Evolutionary conservation across 1,284 basidiomycete genomes (phyloP).

Genomic region (Rhodotorula sp.): DNA sequence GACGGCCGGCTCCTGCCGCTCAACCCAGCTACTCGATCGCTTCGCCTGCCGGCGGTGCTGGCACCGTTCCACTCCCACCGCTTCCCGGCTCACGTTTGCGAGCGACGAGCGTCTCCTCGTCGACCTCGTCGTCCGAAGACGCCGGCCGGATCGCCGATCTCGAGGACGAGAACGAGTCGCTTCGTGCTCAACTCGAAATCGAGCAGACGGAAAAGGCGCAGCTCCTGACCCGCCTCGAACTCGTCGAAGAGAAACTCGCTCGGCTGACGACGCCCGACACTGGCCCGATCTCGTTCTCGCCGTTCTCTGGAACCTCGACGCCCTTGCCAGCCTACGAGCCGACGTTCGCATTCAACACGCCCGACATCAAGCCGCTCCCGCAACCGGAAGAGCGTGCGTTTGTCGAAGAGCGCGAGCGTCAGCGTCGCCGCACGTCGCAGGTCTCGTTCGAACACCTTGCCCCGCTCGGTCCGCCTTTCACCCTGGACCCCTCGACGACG

Average conservation of each 20-base stretch:
- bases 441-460: background rate
- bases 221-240: slow-evolving; percentile 26
- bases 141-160: slow-evolving; percentile 19
- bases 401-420: slow-evolving; percentile 15
- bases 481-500: background rate
- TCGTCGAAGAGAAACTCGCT: slow-evolving; percentile 17
- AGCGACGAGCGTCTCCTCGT: background rate
- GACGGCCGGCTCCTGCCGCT: background rate
- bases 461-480: background rate
- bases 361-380: slow-evolving; percentile 22
- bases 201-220: slow-evolving; percentile 24
- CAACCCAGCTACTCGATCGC: background rate
- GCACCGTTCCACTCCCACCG: background rate
- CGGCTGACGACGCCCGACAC: slow-evolving; percentile 6
- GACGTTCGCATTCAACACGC: slow-evolving; percentile 33
- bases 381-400: slow-evolving; percentile 31
- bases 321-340: slow-evolving; percentile 22
- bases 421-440: background rate
- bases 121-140: slow-evolving; percentile 6
- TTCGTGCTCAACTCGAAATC: slow-evolving; percentile 33
- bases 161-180: slow-evolving; percentile 35
- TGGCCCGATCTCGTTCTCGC: slow-evolving; percentile 2
- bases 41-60: background rate
- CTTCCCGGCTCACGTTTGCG: slow-evolving; percentile 1
- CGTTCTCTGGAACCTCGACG: background rate